These are phyloP conservation scores for Elsinoe australis DNA, from an alignment of 2,329 filamentous ascomycete species.

Conservation along the genomic window DNA sequence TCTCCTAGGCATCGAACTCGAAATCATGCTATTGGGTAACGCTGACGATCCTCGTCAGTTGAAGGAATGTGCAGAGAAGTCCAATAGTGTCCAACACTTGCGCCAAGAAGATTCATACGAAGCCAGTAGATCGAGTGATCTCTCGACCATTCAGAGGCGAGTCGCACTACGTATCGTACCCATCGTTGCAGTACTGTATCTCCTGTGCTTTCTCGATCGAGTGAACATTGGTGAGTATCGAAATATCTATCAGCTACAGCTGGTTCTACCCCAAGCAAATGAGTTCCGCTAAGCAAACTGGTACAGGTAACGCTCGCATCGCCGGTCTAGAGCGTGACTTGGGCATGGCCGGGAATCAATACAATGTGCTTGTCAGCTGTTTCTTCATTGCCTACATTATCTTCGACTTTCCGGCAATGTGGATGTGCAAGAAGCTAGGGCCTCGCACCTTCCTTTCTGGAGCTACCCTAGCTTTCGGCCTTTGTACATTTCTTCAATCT, in stretches of 20 bases:
- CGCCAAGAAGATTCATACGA: too few relatives aligned
- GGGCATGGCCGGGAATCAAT: constrained; percentile 55
- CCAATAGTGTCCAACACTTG: too few relatives aligned
- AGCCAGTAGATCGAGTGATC: too few relatives aligned
- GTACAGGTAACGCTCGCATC: constrained; percentile 51
- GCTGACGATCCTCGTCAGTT: too few relatives aligned
- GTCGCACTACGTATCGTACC: constrained; percentile 48
- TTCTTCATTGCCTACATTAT: constrained; percentile 40
- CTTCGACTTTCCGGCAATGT: constrained; percentile 39
- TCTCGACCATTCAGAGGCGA: too few relatives aligned
- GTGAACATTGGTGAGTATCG: constrained; percentile 22
- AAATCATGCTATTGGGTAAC: too few relatives aligned
- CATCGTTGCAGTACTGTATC: constrained; percentile 47
- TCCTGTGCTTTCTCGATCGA: constrained; percentile 50
- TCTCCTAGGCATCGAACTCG: too few relatives aligned
- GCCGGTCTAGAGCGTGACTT: constrained; percentile 53
- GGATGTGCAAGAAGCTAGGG: constrained; percentile 30
- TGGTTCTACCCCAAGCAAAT: too few relatives aligned
- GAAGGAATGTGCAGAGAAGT: too few relatives aligned
- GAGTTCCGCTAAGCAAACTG: too few relatives aligned
- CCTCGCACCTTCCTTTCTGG: constrained; percentile 35
- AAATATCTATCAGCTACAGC: not conserved
- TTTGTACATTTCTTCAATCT: constrained; percentile 40
- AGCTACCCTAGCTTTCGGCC: constrained; percentile 34
- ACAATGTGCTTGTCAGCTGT: constrained; percentile 42